Base-by-base conservation (phyloP, 1,139 yeast species). In the Entelexis sorbosivorans region DNA sequence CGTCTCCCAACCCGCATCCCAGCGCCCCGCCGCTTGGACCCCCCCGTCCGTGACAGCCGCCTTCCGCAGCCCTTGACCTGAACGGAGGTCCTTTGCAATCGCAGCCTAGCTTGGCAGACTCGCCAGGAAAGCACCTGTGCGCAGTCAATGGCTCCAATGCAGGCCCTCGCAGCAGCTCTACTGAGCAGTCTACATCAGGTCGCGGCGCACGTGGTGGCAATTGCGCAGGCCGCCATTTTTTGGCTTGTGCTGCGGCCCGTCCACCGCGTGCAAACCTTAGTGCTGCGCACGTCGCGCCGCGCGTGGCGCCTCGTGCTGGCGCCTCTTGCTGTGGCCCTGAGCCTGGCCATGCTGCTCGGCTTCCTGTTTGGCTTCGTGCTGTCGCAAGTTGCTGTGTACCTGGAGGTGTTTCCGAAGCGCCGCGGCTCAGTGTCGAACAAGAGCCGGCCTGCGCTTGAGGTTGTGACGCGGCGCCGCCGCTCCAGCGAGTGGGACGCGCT, bases 331-430 rank as follows among this genome's bases (percentile, higher is more conserved):
- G 24, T 38, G 20, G 44, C 36, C 9, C 22, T 24, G 13, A 26
- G 36, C 35, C 16, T 29, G 9, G 44, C 48, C 44, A 20, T 46
- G 20, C 35, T 46, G 16, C 14, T n/a, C 4, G 48, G 48, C 31
- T 38, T 46, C 38, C 19, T 38, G 26, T 11, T 38, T 8, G 48
- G 48, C n/a, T 34, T 46, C 44, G 44, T 46, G 11, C 36, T 46
- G 11, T 34, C 48, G 19, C 48, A 38, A 17, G 35, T 46, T 26
- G 40, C 48, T 16, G 38, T 46, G 38, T 34, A 32, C 28, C 44
- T 46, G 17, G 48, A 46, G 31, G 48, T 46, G 31, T 46, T 46
- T 26, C 48, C 48, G 16, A 19, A 8, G 16, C 47, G 47, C 31
- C 38, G 42, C 20, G 20, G 4, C 13, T 11, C 42, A 20, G 20